These are phyloP conservation scores for Lactuca saligna DNA, from an alignment of 129 eudicot genomes.

Conservation along the genomic window DNA sequence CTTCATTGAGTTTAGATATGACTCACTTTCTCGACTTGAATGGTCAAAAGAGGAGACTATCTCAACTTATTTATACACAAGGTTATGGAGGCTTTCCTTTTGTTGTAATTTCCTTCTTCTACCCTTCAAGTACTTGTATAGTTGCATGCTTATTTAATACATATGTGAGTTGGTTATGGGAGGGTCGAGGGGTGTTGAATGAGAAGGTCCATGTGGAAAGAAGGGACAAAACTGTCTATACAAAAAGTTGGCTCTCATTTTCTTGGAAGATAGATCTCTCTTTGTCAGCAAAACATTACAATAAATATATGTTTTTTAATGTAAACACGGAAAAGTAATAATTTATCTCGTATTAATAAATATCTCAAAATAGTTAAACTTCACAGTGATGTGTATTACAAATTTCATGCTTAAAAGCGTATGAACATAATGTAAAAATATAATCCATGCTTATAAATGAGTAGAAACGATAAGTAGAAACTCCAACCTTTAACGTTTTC, in stretches of 20 bases:
- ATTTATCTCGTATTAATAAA: too few relatives aligned
- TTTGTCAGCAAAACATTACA: not conserved
- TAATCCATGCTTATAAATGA: not conserved
- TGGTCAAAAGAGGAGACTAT: slow-evolving; percentile 5
- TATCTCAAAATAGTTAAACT: too few relatives aligned
- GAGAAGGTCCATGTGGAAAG: not conserved
- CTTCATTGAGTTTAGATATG: slow-evolving; percentile 41
- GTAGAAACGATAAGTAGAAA: not conserved
- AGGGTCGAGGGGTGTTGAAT: not conserved
- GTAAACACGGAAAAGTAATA: not conserved
- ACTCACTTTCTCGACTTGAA: slow-evolving; percentile 4
- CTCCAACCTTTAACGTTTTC: too few relatives aligned
- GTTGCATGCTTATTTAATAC: not conserved
- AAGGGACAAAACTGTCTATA: not conserved
- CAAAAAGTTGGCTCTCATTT: not conserved
- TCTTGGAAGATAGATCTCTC: not conserved
- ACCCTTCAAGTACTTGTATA: slow-evolving; percentile 11
- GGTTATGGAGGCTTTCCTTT: slow-evolving; percentile 1
- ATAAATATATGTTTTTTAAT: not conserved
- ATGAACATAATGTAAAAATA: too few relatives aligned
- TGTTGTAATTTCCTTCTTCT: slow-evolving; percentile 1
- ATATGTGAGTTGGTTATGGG: not conserved
- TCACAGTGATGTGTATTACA: not conserved
- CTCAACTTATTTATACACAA: slow-evolving; percentile 17
- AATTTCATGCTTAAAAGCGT: not conserved